Percentiles rank a stretch among this genome's conserved stretches.
Evolutionary conservation across 2,329 filamentous ascomycete species (phyloP).

Genomic region (Stemphylium vesicarium): DNA sequence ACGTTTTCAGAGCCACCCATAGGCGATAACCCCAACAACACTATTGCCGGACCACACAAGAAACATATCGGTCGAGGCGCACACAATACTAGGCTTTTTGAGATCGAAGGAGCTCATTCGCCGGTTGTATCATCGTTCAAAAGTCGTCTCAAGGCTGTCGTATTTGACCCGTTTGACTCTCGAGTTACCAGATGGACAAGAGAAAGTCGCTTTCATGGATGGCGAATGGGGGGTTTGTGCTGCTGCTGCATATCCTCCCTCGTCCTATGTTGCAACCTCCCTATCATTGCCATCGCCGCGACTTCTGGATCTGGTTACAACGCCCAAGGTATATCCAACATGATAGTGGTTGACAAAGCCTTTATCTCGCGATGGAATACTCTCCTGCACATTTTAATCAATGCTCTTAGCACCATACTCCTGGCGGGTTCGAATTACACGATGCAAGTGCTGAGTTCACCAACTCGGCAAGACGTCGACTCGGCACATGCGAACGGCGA

Average conservation of each 20-base stretch:
- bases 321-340: slow-evolving; percentile 1
- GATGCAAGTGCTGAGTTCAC: slow-evolving; percentile 35
- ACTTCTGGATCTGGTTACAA: neutral
- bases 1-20: too few species aligned
- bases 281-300: neutral
- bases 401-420: slow-evolving; percentile 48
- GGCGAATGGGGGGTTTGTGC: slow-evolving; percentile 27
- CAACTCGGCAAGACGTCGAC: slow-evolving; percentile 29
- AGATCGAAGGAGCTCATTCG: too few species aligned
- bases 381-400: slow-evolving; percentile 57
- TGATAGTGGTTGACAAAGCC: neutral
- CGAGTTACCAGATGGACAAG: too few species aligned
- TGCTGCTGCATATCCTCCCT: slow-evolving; percentile 20
- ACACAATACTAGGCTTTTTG: too few species aligned
- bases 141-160: too few species aligned
- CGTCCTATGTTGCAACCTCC: slow-evolving; percentile 24
- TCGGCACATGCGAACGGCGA: slow-evolving; percentile 30
- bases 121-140: too few species aligned
- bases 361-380: slow-evolving; percentile 14
- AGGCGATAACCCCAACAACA: too few species aligned
- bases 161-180: too few species aligned
- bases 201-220: slow-evolving; percentile 18
- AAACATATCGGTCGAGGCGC: too few species aligned
- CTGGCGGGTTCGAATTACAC: slow-evolving; percentile 32
- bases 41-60: too few species aligned